A percentile compares a stretch with the other conserved stretches of the same genome.
These are phyloP conservation scores for Nemania diffusa DNA, from an alignment of 2,329 filamentous ascomycete genomes.

Conservation along the genomic window DNA sequence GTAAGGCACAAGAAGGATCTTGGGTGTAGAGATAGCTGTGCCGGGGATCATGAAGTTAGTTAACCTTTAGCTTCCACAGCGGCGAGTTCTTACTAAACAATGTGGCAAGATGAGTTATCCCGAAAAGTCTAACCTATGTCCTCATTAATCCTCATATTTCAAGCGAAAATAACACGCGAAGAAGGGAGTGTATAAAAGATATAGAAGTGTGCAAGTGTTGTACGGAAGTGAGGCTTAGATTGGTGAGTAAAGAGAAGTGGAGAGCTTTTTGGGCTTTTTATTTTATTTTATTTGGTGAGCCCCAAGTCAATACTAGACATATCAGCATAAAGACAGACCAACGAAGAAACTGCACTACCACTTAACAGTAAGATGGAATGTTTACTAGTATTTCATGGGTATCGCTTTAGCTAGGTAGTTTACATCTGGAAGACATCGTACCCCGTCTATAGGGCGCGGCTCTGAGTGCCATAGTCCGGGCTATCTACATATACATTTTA, in stretches of 20 bases:
- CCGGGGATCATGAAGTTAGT: not conserved
- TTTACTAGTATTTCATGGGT: conserved; percentile 11
- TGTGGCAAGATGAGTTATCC: not conserved
- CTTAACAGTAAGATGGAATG: not conserved
- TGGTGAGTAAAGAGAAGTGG: conserved; percentile 22
- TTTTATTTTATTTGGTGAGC: not conserved
- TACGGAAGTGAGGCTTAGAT: not conserved
- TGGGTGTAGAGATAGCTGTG: conserved; percentile 72
- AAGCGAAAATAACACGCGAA: not conserved
- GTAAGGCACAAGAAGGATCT: conserved; percentile 84
- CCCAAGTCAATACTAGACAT: not conserved
- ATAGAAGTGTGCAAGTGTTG: not conserved
- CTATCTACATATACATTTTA: conserved; percentile 1
- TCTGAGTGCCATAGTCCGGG: not conserved
- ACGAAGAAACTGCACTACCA: not conserved
- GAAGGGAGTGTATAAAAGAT: not conserved
- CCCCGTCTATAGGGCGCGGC: not conserved
- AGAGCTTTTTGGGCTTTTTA: conserved; percentile 8
- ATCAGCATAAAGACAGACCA: not conserved
- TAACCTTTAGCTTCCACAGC: not conserved
- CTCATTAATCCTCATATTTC: conserved; percentile 59
- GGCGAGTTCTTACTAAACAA: not conserved
- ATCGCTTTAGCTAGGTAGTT: conserved; percentile 13
- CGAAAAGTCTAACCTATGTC: conserved; percentile 51
- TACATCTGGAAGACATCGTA: conserved; percentile 18